Evolutionary conservation across 2,329 filamentous ascomycete species (phyloP).

Genomic region (Alternaria panax): DNA sequence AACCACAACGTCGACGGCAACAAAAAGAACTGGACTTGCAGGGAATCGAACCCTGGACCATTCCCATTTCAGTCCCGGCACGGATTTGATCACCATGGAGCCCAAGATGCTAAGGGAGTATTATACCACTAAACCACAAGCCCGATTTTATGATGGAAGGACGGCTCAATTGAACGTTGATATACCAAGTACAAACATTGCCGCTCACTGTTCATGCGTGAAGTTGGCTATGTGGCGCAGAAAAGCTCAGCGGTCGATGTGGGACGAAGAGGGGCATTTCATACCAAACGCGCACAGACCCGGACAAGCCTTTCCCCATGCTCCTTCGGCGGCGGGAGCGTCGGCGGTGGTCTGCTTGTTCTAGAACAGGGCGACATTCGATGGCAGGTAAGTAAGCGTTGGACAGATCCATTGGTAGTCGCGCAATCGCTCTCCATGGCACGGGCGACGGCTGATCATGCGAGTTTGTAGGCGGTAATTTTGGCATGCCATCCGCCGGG

Average conservation of each 20-base stretch:
- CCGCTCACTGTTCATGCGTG: too few relatives aligned
- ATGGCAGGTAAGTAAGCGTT: not conserved
- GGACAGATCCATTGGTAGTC: not conserved
- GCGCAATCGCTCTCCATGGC: not conserved
- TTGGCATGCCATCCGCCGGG: too few relatives aligned
- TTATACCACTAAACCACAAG: slow-evolving; percentile 19
- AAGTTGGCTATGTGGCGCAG: not conserved
- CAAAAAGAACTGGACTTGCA: slow-evolving; percentile 15
- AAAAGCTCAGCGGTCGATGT: not conserved
- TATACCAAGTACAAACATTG: too few relatives aligned
- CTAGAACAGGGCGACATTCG: not conserved
- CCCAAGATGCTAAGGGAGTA: slow-evolving; percentile 16
- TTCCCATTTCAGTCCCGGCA: not conserved
- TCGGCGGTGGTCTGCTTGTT: not conserved
- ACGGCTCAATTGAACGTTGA: too few relatives aligned
- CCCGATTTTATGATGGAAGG: slow-evolving; percentile 5
- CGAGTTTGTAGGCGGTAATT: too few relatives aligned
- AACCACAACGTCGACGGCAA: not conserved
- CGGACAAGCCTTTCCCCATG: not conserved
- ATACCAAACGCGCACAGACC: not conserved
- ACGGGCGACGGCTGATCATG: not conserved
- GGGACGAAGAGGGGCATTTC: not conserved
- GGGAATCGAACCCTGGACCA: slow-evolving; percentile 20
- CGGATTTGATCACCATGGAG: too few relatives aligned
- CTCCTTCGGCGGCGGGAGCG: not conserved